Base-by-base conservation (phyloP, 495 filamentous ascomycete genomes). In the Neurospora africana region DNA sequence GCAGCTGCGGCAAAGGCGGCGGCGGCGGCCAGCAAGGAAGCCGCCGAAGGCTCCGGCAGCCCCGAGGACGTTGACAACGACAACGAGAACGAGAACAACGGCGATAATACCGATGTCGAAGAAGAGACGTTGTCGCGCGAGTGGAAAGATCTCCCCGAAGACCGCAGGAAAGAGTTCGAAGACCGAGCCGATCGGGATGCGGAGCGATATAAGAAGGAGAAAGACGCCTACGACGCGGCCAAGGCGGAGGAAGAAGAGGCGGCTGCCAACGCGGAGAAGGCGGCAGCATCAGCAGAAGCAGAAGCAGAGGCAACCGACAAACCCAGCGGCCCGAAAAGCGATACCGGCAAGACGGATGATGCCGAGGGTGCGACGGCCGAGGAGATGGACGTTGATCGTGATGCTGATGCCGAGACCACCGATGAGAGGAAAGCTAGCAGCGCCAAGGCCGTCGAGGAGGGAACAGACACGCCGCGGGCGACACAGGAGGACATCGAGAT, bases 1-100 rank as follows among this genome's bases (percentile, higher is more conserved):
- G 74, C 80, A 67, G 53, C 41, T 44, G 41, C 30, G 27, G 79
- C 82, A 36, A 76, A 80, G 68, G 81, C 85, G 27, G 79, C 82
- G 33, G 76, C 80, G 68, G 81, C 85, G 73, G 83, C 82, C 17
- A 87, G 86, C 74, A 92, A 94, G 75, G 87, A 89, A 68, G 83
- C 86, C 5, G 72, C 81, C 38, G 89, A 92, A 71, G 88, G 86
- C 13, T 84, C 89, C 13, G 86, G 95, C 40, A 94, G 93, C 3
- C 92, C 92, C 0, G 89, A 98, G 37, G 93, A 98, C 82, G 27
- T 19, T 15, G 79, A 83, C 1, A 79, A 80, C 39, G 80, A 81
- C 27, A 39, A 98, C 82, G 53, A 61, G 2, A 33, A 61, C 27
- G 79, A 83, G 1, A 79, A 80, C 39, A 80, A 81, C 35, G 77